Evolutionary conservation across 345 rosid species (phyloP).

Genomic region (Jatropha curcas): DNA sequence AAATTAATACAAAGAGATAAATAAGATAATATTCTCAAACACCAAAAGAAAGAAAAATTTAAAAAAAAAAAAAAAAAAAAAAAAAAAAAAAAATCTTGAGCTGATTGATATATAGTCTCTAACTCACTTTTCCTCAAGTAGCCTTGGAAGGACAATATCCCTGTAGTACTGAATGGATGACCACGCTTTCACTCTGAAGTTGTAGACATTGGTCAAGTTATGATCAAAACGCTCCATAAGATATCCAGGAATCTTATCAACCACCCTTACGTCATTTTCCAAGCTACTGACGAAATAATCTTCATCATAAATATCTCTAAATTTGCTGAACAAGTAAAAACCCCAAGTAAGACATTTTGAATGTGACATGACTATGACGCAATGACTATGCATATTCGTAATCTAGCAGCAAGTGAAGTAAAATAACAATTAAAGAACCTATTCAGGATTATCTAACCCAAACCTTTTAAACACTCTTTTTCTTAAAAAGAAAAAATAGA

Average conservation of each 20-base stretch:
- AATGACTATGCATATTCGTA: neutral
- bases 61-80: neutral
- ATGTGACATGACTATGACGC: neutral
- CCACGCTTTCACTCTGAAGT: constrained; percentile 99
- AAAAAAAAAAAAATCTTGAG: neutral
- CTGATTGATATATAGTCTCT: constrained; percentile 11
- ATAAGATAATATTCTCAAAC: too few relatives aligned
- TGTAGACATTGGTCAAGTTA: constrained; percentile 87
- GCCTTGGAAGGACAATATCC: constrained; percentile 85
- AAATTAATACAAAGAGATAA: too few relatives aligned
- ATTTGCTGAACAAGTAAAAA: constrained; percentile 68
- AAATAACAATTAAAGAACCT: neutral
- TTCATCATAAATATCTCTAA: constrained; percentile 83
- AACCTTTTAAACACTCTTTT: neutral
- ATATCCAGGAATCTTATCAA: constrained; percentile 78
- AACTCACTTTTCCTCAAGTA: constrained; percentile 94
- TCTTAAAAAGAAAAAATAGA: neutral
- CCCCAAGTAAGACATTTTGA: constrained; percentile 11
- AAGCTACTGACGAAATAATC: constrained; percentile 69
- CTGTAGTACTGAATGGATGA: constrained; percentile 78
- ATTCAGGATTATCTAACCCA: too few relatives aligned
- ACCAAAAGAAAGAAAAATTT: neutral
- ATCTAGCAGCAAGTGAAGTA: neutral
- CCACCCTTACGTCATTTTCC: constrained; percentile 82
- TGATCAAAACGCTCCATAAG: constrained; percentile 94